Conservation (phyloP, 108 stramenopile genomes). For the Skeletonema costatum region DNA sequence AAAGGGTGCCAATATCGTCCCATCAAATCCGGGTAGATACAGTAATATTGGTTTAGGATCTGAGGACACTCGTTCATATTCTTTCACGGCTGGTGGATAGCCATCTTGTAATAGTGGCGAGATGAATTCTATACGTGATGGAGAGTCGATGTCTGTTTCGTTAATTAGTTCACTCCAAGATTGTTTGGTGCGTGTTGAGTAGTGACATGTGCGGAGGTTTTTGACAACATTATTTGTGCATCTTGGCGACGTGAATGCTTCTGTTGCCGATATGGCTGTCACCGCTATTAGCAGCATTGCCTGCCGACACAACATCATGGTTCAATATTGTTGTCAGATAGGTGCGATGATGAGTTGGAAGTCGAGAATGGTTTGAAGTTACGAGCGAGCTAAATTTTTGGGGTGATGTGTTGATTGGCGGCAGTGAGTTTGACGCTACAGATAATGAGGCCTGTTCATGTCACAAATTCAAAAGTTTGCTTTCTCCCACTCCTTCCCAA, state of each 20-base stretch:
- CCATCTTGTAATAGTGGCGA: slow-evolving; percentile 81
- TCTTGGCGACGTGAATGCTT: not conserved
- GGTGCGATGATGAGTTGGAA: too few species aligned
- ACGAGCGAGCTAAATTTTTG: too few species aligned
- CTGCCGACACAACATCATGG: not conserved
- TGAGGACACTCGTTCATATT: slow-evolving; percentile 34
- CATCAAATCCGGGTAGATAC: slow-evolving; percentile 90
- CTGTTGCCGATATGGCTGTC: not conserved
- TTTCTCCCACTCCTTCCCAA: too few species aligned
- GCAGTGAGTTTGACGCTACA: too few species aligned
- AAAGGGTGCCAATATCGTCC: slow-evolving; percentile 78
- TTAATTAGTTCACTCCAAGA: not conserved
- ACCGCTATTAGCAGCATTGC: not conserved
- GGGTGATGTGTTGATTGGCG: too few species aligned
- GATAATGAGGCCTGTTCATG: not conserved
- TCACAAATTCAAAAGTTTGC: not conserved
- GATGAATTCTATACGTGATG: slow-evolving; percentile 48
- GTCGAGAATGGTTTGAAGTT: too few species aligned
- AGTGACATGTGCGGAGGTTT: not conserved
- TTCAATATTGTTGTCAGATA: not conserved
- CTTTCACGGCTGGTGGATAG: slow-evolving; percentile 72
- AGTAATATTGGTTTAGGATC: slow-evolving; percentile 72
- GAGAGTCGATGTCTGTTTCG: not conserved
- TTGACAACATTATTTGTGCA: not conserved
- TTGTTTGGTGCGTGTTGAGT: not conserved